phyloP scores from a whole-genome alignment of 495 filamentous ascomycete species.

The Lindgomyces ingoldianus region DNA sequence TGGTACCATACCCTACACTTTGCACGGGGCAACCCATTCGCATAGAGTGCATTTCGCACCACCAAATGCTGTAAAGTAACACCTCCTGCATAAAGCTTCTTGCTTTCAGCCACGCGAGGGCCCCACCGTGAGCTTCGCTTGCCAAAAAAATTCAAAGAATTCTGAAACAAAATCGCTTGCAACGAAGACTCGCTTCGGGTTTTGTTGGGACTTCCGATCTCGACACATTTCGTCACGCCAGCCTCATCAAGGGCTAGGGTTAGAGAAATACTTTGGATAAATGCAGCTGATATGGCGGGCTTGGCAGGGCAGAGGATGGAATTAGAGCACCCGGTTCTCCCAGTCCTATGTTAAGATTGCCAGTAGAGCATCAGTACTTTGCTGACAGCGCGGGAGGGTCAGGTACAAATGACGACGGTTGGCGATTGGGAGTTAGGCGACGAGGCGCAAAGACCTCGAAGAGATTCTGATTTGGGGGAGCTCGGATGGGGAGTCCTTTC shows the following conservation, averaged over 20 bases:
- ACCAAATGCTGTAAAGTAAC: conserved; percentile 5
- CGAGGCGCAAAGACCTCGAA: no score
- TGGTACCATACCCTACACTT: neutral
- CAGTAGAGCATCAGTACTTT: neutral
- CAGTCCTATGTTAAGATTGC: neutral
- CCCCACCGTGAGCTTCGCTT: conserved; percentile 9
- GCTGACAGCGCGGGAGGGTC: conserved; percentile 18
- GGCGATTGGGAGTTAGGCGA: neutral
- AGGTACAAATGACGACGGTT: neutral
- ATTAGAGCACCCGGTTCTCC: conserved; percentile 1
- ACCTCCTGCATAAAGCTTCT: conserved; percentile 2
- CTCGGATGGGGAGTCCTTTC: no score
- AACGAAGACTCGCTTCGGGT: neutral
- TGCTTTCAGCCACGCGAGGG: conserved; percentile 11
- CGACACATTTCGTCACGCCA: conserved; percentile 16
- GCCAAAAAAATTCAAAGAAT: conserved; percentile 1
- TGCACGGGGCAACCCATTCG: neutral
- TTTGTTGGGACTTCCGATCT: conserved; percentile 7
- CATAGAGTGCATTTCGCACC: neutral
- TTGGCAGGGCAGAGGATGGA: conserved; percentile 3
- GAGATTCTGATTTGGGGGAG: no score
- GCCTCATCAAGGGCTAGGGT: neutral
- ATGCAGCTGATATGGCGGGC: conserved; percentile 11
- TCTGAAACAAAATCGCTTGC: conserved; percentile 8
- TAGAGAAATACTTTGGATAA: conserved; percentile 28